A percentile compares a stretch with the other conserved stretches of the same genome.
Conservation (phyloP, 768 basidiomycete genomes). For the Termitomyces sp. region DNA sequence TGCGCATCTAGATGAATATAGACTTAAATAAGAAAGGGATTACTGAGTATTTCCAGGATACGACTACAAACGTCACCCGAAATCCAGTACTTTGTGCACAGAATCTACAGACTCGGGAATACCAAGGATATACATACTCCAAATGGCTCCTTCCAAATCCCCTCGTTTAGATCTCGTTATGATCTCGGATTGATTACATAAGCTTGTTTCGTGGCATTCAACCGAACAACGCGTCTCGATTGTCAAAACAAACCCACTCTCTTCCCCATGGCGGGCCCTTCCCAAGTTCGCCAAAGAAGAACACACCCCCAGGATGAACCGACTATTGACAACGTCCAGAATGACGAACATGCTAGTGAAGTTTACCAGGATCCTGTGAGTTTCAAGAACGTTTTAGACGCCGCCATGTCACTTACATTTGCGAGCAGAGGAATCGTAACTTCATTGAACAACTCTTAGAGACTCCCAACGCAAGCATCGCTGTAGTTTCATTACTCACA, state of each 20-base stretch:
- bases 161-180: no score
- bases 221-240: conserved; percentile 3
- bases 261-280: conserved; percentile 17
- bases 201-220: conserved; percentile 16
- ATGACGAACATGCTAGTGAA: conserved; percentile 50
- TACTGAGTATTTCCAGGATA: no score
- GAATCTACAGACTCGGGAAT: no score
- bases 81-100: no score
- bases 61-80: no score
- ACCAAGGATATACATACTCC: no score
- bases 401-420: conserved; percentile 3
- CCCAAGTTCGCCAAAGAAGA: conserved; percentile 15
- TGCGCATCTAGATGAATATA: no score
- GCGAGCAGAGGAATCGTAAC: conserved; percentile 49
- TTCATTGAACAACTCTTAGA: conserved; percentile 61
- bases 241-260: conserved; percentile 1
- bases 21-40: no score
- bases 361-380: conserved; percentile 49
- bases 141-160: no score
- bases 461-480: conserved; percentile 56
- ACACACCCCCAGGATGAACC: conserved; percentile 1
- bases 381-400: conserved; percentile 9
- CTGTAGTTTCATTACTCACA: conserved; percentile 63
- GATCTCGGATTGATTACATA: conserved; percentile 16
- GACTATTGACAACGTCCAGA: conserved; percentile 34